Percentiles rank a stretch among this genome's conserved stretches.
These are phyloP conservation scores for Colletotrichum nymphaeae DNA, from an alignment of 2,329 filamentous ascomycete genomes.

Conservation along the genomic window DNA sequence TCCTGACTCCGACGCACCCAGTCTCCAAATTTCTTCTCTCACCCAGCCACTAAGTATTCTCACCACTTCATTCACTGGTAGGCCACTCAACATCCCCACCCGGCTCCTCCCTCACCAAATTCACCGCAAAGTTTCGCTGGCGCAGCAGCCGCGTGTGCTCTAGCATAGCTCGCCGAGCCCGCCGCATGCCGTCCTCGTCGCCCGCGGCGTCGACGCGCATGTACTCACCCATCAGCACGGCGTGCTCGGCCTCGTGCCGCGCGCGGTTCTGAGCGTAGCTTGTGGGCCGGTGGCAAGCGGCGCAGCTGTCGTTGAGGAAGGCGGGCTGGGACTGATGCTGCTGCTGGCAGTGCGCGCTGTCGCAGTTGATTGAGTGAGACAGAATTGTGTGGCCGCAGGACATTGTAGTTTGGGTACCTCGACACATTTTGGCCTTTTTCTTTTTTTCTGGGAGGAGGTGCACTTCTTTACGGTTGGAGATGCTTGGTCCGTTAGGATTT, in stretches of 20 bases:
- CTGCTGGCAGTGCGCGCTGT: conserved; percentile 24
- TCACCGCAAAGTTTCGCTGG: conserved; percentile 19
- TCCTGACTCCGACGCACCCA: too few relatives aligned
- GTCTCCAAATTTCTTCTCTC: too few relatives aligned
- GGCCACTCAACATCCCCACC: conserved; percentile 22
- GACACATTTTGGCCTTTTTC: conserved; percentile 43
- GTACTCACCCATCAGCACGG: conserved; percentile 41
- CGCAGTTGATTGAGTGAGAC: conserved; percentile 33
- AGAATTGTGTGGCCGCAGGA: conserved; percentile 41
- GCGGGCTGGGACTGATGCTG: conserved; percentile 5
- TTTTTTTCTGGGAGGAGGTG: too few relatives aligned
- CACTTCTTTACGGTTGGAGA: background rate
- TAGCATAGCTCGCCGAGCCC: conserved; percentile 39
- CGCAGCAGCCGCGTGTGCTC: conserved; percentile 14
- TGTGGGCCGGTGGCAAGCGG: conserved; percentile 47
- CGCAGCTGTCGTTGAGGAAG: conserved; percentile 50
- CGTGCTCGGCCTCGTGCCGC: conserved; percentile 42
- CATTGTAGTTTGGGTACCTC: conserved; percentile 39
- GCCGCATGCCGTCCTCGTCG: conserved; percentile 40
- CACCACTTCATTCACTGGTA: background rate
- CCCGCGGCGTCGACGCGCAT: conserved; percentile 40
- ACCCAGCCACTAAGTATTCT: too few relatives aligned
- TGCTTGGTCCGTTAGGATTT: too few relatives aligned
- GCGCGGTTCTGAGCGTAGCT: conserved; percentile 39
- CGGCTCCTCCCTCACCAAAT: conserved; percentile 14